Evolutionary conservation across 176 grass and related monocot genomes (phyloP), one percentile per base, ranked within the genome.

Genomic region (Carex myosuroides): DNA sequence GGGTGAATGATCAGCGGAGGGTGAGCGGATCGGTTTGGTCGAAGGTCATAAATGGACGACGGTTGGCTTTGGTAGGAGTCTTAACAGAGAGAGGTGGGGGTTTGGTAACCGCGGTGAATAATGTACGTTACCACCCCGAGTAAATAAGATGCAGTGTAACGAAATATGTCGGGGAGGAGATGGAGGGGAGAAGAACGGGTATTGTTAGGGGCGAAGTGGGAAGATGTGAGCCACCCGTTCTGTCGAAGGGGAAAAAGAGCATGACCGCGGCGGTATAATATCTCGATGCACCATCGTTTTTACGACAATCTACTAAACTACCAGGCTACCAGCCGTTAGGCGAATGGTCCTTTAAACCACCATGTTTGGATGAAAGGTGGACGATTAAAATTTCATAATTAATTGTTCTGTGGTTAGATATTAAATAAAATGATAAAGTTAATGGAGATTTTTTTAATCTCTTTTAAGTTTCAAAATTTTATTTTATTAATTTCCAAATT

Each of bases 221-320:
- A 67, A 64, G 80, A 48, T 82, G 80, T 82, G 80, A 82, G 80
- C 80, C 62, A 83, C 80, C 80, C 80, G 60, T 83, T 83, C 0
- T 83, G 62, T 83, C 80, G 62, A 42, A 83, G 13, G 60, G 22
- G 46, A 8, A 5, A 83, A 83, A 83, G 57, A 65, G 80, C 80
- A 64, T 81, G 79, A 81, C 59, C 6, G 4, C 7, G 37, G 4
- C n/a, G 13, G 61, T 32, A 29, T 52, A 22, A 5, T 13, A 58
- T 41, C 13, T 60, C 12, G 1, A 5, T 18, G 16, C 54, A 4
- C 14, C 13, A 18, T n/a, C 8, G n/a, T 42, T 81, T 63, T 8
- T 81, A 81, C 79, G 53, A 48, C 57, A 26, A 6, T 81, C 2
- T 81, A 81, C 79, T 63, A 54, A 13, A 37, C 46, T 76, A 46